Evolutionary conservation across 768 basidiomycete species (phyloP), one percentile per base, ranked within the genome.

Genomic region (Boletus coccyginus): DNA sequence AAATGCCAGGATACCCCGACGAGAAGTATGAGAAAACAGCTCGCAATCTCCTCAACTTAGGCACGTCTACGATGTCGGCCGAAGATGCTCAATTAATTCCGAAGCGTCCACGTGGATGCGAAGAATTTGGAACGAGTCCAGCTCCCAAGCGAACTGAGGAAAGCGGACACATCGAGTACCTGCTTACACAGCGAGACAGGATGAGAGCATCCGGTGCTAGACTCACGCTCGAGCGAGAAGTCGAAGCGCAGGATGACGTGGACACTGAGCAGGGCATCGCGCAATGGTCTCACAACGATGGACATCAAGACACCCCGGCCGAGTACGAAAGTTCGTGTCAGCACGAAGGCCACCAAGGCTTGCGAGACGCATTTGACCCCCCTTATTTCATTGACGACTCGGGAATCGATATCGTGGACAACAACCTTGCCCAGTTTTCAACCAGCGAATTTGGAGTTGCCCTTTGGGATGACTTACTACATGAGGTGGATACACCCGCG

Each of bases 161-260:
- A 42, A 58, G 38, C 19, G 47, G 39, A 17, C 57, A 51, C 8
- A 7, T 65, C 9, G 68, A 62, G 10, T 65, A 67, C 19, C 38
- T 71, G 16, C 61, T 71, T 50, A 72, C 68, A 14, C 62, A 50
- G 2, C 58, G 59, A 47, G 70, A 71, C 50, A 68, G 66, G 27
- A 44, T 40, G 19, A 64, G 46, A 46, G 57, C 44, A 16, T 62
- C 60, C 3, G 55, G 59, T 35, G 12, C 47, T n/a, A 36, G 36
- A 16, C 31, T 33, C 12, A 9, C 24, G 7, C 31, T 14, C 1
- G 60, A 45, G 16, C 33, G 50, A 24, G 58, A 53, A 29, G 21
- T 38, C 41, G 50, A 53, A 2, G 43, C 13, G 21, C 56, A 32
- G 38, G 32, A 45, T 7, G 43, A 39, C 24, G n/a, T 29, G 19